Evolutionary conservation across 345 rosid species (phyloP).

Genomic region (Corchorus olitorius): DNA sequence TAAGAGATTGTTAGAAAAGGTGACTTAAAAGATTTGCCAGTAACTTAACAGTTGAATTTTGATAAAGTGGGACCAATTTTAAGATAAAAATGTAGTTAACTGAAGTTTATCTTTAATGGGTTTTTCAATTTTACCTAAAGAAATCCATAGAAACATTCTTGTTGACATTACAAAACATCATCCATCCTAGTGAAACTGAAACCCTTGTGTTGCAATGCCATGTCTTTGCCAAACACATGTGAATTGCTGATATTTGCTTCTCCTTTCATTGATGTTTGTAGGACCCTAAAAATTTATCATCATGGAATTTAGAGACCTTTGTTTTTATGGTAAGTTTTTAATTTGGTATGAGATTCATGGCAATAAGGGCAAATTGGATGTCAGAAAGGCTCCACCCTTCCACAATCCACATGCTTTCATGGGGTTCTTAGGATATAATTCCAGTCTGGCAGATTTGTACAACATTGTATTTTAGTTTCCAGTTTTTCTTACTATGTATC

Average conservation of each 20-base stretch:
- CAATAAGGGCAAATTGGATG: constrained; percentile 22
- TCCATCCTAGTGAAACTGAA: not conserved
- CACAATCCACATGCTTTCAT: constrained; percentile 39
- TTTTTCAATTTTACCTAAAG: not conserved
- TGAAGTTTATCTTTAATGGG: not conserved
- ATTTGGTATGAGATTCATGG: constrained; percentile 23
- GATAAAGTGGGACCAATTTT: not conserved
- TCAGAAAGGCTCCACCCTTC: constrained; percentile 44
- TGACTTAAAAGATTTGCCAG: not conserved
- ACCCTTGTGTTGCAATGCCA: constrained; percentile 2
- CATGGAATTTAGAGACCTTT: constrained; percentile 24
- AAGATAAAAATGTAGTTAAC: not conserved
- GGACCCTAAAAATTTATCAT: constrained; percentile 26
- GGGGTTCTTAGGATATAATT: constrained; percentile 31
- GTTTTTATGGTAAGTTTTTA: constrained; percentile 20
- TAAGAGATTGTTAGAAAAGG: not conserved
- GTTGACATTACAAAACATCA: not conserved
- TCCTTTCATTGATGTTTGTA: constrained; percentile 22
- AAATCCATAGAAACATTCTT: constrained; percentile 4
- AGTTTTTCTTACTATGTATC: constrained; percentile 8
- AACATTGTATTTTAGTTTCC: constrained; percentile 21
- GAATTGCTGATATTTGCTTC: constrained; percentile 29
- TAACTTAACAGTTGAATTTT: not conserved
- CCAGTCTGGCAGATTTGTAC: constrained; percentile 42
- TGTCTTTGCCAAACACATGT: constrained; percentile 15